Conservation (phyloP, 2,329 filamentous ascomycete species). For the Cladophialophora chaetospira region DNA sequence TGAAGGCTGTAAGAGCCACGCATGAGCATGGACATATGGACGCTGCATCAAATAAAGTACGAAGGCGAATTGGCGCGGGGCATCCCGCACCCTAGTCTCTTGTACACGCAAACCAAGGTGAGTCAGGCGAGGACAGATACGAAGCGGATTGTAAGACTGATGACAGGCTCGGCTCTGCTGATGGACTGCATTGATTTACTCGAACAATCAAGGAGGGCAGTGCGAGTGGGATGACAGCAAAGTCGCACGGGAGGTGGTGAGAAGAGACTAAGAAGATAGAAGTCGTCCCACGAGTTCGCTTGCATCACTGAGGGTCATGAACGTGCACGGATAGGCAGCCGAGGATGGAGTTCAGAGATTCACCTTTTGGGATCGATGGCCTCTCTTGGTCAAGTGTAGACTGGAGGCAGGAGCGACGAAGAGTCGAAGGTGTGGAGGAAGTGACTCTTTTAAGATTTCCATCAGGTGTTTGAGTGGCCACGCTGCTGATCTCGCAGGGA, state of each 20-base stretch:
- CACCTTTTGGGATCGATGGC: background rate
- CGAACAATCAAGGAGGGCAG: background rate
- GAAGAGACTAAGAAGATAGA: background rate
- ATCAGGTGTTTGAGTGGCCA: conserved; percentile 14
- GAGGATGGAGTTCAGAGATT: background rate
- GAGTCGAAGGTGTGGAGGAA: background rate
- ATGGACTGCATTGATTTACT: conserved; percentile 1
- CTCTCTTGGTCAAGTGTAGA: background rate
- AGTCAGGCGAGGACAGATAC: conserved; percentile 13
- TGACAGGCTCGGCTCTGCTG: conserved; percentile 6
- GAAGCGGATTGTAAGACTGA: conserved; percentile 8
- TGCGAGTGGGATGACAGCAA: conserved; percentile 11
- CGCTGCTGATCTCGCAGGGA: conserved; percentile 19
- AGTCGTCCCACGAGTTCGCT: conserved; percentile 5
- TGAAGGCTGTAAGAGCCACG: conserved; percentile 4
- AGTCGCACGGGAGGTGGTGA: conserved; percentile 2
- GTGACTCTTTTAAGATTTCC: conserved; percentile 11
- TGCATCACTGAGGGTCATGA: too few species aligned
- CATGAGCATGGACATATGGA: background rate
- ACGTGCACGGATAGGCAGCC: too few species aligned
- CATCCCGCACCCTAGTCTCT: background rate
- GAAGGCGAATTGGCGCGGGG: background rate
- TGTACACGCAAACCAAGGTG: conserved; percentile 14
- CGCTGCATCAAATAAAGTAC: background rate
- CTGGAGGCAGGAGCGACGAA: background rate